Conservation (phyloP, 164 flowering plant genomes). For the Vitis labrusca region DNA sequence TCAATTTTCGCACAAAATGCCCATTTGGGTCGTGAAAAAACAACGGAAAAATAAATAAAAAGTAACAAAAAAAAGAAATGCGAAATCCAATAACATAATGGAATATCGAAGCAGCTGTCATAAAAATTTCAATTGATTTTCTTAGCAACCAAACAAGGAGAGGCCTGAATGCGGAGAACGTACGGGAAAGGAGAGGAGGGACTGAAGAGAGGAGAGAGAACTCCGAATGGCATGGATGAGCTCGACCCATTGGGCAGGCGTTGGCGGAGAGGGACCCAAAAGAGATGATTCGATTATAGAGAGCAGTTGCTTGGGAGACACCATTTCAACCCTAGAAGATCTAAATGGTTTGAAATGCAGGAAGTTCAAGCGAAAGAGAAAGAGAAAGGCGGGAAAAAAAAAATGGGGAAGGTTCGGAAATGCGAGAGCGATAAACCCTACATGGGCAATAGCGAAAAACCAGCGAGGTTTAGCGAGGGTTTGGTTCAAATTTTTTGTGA, state of each 20-base stretch:
- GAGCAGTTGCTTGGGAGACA: conserved; percentile 70
- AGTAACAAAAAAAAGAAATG: background rate
- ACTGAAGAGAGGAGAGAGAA: conserved; percentile 52
- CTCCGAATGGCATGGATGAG: conserved; percentile 78
- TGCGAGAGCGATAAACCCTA: too few species aligned
- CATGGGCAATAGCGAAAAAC: too few species aligned
- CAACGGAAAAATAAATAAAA: background rate
- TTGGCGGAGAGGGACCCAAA: conserved; percentile 61
- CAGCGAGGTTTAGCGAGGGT: too few species aligned
- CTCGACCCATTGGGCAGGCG: conserved; percentile 76
- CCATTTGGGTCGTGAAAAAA: too few species aligned
- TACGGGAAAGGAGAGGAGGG: conserved; percentile 81
- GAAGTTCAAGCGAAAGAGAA: too few species aligned
- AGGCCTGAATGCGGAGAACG: background rate
- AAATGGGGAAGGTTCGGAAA: too few species aligned
- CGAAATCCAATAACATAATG: too few species aligned
- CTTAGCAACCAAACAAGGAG: background rate
- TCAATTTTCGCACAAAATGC: too few species aligned
- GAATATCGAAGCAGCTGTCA: too few species aligned
- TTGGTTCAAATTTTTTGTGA: too few species aligned
- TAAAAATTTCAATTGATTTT: background rate
- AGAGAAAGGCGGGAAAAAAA: too few species aligned
- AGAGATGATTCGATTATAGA: conserved; percentile 60
- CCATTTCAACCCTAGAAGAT: conserved; percentile 39
- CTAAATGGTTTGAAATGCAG: too few species aligned